Evolutionary conservation across 306 rosid genomes (phyloP).

Genomic region (Cyclanthera cordifolia): DNA sequence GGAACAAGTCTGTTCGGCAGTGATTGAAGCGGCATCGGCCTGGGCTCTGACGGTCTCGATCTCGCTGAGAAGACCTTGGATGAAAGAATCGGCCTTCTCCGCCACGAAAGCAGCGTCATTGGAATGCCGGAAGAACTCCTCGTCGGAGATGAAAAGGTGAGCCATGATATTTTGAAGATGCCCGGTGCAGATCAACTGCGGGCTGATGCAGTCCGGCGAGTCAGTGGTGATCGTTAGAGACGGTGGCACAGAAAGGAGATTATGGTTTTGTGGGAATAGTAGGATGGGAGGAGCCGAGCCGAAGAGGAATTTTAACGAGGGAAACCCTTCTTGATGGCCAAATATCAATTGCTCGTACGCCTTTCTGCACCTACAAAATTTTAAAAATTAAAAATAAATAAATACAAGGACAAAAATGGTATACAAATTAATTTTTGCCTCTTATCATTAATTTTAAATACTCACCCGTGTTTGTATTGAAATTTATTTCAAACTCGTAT

Average conservation of each 20-base stretch:
- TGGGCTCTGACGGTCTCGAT: slow-evolving; percentile 72
- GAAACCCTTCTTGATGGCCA: too few relatives aligned
- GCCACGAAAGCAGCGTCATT: slow-evolving; percentile 42
- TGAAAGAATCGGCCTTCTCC: slow-evolving; percentile 71
- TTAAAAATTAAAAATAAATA: too few relatives aligned
- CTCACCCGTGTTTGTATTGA: too few relatives aligned
- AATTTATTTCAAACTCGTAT: too few relatives aligned
- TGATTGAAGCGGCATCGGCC: slow-evolving; percentile 65
- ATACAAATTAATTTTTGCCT: too few relatives aligned
- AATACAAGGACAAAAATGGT: too few relatives aligned
- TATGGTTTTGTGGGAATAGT: not conserved
- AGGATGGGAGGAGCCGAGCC: not conserved
- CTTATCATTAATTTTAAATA: too few relatives aligned
- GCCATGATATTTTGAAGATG: slow-evolving; percentile 17
- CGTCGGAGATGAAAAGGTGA: slow-evolving; percentile 60
- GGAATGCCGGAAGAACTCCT: slow-evolving; percentile 58
- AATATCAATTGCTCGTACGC: too few relatives aligned
- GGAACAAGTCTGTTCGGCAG: slow-evolving; percentile 92
- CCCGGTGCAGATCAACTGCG: slow-evolving; percentile 5
- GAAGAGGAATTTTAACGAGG: not conserved
- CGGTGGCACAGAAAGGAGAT: not conserved
- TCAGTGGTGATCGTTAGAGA: not conserved
- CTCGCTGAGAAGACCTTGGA: slow-evolving; percentile 54
- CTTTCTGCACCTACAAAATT: too few relatives aligned
- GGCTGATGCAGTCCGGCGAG: not conserved